Conservation (phyloP, 352 stramenopile genomes). For the Phytophthora palmivora region DNA sequence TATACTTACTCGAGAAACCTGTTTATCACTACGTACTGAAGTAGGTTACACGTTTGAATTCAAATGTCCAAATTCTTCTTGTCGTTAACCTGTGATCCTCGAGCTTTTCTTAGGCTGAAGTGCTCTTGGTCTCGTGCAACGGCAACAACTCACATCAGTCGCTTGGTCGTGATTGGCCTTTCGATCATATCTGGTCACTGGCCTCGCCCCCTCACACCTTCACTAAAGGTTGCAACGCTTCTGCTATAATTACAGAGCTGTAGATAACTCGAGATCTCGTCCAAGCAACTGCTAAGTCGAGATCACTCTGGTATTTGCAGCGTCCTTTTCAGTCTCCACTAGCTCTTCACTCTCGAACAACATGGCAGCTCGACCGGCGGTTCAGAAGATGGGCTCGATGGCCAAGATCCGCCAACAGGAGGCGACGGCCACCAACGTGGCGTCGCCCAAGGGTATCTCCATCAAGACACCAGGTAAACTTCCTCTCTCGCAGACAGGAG, state of each 20-base stretch:
- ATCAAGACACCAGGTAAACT: slow-evolving; percentile 69
- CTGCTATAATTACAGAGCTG: slow-evolving; percentile 30
- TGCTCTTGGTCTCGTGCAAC: slow-evolving; percentile 11
- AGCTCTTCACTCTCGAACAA: slow-evolving; percentile 1
- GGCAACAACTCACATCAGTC: neutral
- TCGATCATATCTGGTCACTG: slow-evolving; percentile 23
- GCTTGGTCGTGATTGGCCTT: slow-evolving; percentile 12
- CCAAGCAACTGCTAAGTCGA: neutral
- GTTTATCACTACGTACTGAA: neutral
- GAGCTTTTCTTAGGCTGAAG: slow-evolving; percentile 24
- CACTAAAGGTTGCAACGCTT: neutral
- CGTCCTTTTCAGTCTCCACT: slow-evolving; percentile 16
- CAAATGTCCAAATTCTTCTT: too few species aligned
- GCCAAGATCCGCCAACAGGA: slow-evolving; percentile 70
- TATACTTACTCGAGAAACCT: slow-evolving; percentile 9
- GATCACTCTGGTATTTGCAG: slow-evolving; percentile 41
- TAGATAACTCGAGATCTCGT: slow-evolving; percentile 10
- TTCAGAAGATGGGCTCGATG: slow-evolving; percentile 59
- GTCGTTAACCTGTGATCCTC: too few species aligned
- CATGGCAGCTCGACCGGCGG: slow-evolving; percentile 54
- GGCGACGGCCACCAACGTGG: slow-evolving; percentile 66
- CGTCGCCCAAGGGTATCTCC: slow-evolving; percentile 84
- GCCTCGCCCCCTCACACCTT: slow-evolving; percentile 3
- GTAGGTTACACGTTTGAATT: neutral
- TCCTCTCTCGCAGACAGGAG: slow-evolving; percentile 38